Conservation (phyloP, 768 basidiomycete species). For the Suillus variegatus region DNA sequence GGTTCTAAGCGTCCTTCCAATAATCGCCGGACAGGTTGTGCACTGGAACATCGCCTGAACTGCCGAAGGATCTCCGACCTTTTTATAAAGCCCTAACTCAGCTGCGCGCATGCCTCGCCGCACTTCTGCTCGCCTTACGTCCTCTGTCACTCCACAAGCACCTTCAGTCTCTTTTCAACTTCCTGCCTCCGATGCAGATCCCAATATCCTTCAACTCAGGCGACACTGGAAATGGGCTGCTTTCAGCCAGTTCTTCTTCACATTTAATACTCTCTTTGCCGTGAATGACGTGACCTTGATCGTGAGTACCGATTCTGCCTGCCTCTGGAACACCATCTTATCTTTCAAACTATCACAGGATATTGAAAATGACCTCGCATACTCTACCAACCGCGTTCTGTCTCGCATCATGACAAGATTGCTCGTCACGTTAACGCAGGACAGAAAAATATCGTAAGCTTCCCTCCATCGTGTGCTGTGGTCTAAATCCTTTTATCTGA, state of each 20-base stretch:
- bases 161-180: slow-evolving; percentile 26
- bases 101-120: slow-evolving; percentile 60
- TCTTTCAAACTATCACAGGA: slow-evolving; percentile 47
- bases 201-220: slow-evolving; percentile 57
- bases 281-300: slow-evolving; percentile 68
- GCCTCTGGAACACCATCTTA: slow-evolving; percentile 8
- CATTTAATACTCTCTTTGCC: slow-evolving; percentile 73
- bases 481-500: slow-evolving; percentile 20
- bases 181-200: slow-evolving; percentile 30
- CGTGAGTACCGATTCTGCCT: slow-evolving; percentile 40
- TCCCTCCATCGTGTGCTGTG: slow-evolving; percentile 21
- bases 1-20: not conserved
- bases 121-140: slow-evolving; percentile 41
- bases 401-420: slow-evolving; percentile 76
- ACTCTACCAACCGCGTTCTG: slow-evolving; percentile 58
- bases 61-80: slow-evolving; percentile 38
- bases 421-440: slow-evolving; percentile 73
- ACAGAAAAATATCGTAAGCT: slow-evolving; percentile 76
- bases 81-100: slow-evolving; percentile 36
- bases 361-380: slow-evolving; percentile 74
- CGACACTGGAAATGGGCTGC: slow-evolving; percentile 93
- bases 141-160: slow-evolving; percentile 31
- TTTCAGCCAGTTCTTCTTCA: slow-evolving; percentile 87
- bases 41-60: slow-evolving; percentile 13
- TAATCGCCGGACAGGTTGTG: slow-evolving; percentile 3